Base-by-base conservation (phyloP, 148 eudicot genomes). In the Amaranthus cruentus region DNA sequence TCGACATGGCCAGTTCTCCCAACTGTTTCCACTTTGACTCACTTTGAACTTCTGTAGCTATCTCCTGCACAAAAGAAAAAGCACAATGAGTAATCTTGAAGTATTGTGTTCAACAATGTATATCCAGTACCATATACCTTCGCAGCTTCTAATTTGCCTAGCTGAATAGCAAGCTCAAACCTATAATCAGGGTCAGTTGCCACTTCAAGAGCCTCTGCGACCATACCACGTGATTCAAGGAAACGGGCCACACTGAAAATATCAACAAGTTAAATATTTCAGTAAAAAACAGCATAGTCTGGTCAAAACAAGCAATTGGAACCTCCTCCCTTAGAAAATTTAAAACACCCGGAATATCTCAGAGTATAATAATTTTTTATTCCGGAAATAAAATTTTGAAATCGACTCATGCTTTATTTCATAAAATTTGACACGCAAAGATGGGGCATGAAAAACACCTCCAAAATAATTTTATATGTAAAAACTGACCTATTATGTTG, bases 21-120 rank as follows among this genome's bases (percentile, higher is more conserved):
- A 95, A 86, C 79, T 95, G 99, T 87, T 88, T 95, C 99, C 99
- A 95, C 84, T 92, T 95, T 57, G 96, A 86, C 80, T 91, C 99
- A 72, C 90, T 95, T 63, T 88, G 88, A 46, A 91, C 94, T 83
- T 85, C 93, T 67, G 80, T 49, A 73, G 99, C 99, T 80, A 95
- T 95, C 81, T 95, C 99, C 99, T 95, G 88, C 66, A 80, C 47
- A 56, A 58, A 8, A 14, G 12, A 70, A 18, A 4, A 70, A 56
- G 53, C n/a, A 64, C 51, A 70, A 72, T 66, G 79, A 77, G 56
- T 50, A 64, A 14, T 28, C 58, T 62, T 51, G 68, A 47, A 71
- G 28, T 0, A 58, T 11, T 53, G 58, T 68, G 76, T 56, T 71
- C 51, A 69, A 55, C 60, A n/a, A 8, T 49, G 47, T 56, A 55